Evolutionary conservation across 768 basidiomycete genomes (phyloP).

Genomic region (Panus rudis): DNA sequence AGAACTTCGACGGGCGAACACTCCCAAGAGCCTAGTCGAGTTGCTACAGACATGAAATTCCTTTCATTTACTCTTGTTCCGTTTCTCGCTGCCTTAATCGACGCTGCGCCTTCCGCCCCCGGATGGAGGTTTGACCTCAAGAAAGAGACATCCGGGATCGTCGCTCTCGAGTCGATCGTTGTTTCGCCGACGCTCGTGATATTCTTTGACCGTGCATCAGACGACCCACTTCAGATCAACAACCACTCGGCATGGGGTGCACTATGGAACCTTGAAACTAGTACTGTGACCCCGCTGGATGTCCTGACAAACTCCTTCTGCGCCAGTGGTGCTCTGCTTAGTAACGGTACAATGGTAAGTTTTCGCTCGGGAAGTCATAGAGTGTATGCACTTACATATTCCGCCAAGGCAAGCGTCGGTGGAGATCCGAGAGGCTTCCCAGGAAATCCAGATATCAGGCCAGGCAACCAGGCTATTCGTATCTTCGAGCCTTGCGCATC

Average conservation of each 20-base stretch:
- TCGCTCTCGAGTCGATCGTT: constrained; percentile 19
- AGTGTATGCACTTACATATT: background rate
- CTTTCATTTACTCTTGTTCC: constrained; percentile 3
- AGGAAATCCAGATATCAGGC: constrained; percentile 6
- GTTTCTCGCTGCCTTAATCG: background rate
- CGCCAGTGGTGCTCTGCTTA: constrained; percentile 24
- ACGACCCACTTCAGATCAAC: constrained; percentile 17
- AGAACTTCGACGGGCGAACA: no score
- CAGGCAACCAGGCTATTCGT: constrained; percentile 18
- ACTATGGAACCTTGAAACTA: constrained; percentile 18
- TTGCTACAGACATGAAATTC: no score
- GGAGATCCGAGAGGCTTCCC: constrained; percentile 10
- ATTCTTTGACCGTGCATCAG: constrained; percentile 17
- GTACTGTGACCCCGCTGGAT: constrained; percentile 15
- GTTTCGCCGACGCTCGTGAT: constrained; percentile 19
- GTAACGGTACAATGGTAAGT: constrained; percentile 28
- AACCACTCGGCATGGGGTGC: constrained; percentile 20
- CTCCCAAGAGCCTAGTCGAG: no score
- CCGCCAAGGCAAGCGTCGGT: constrained; percentile 17
- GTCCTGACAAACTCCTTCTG: constrained; percentile 27
- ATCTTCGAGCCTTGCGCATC: constrained; percentile 24
- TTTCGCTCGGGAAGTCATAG: background rate
- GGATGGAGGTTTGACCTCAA: constrained; percentile 15
- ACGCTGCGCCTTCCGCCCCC: constrained; percentile 8
- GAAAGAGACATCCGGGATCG: constrained; percentile 16